Evolutionary conservation across 2,329 filamentous ascomycete species (phyloP).

Genomic region (Diaporthe velutina): DNA sequence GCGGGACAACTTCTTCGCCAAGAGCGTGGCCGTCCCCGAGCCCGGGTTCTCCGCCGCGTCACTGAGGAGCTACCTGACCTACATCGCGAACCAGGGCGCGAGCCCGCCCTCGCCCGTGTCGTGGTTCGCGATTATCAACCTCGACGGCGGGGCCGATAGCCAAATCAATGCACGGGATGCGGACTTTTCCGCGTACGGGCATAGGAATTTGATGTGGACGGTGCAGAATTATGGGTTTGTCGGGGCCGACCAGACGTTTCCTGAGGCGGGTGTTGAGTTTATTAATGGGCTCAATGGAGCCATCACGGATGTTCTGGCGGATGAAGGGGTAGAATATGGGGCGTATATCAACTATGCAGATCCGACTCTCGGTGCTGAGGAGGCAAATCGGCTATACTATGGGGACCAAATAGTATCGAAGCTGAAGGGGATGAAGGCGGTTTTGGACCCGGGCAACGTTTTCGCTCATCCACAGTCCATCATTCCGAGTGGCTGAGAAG

Average conservation of each 20-base stretch:
- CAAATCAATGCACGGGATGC: not conserved
- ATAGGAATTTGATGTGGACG: slow-evolving; percentile 17
- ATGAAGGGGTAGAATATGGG: not conserved
- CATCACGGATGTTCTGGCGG: not conserved
- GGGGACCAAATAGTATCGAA: not conserved
- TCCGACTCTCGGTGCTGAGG: not conserved
- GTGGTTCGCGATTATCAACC: slow-evolving; percentile 8
- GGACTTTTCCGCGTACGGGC: not conserved
- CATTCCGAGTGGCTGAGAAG: not conserved
- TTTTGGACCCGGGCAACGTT: not conserved
- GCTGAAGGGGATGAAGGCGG: not conserved
- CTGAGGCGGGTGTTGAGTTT: slow-evolving; percentile 43
- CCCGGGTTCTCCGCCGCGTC: not conserved
- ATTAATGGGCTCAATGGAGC: not conserved
- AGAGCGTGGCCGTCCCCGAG: slow-evolving; percentile 9
- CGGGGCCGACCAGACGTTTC: not conserved
- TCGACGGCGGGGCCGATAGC: slow-evolving; percentile 8
- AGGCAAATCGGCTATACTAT: slow-evolving; percentile 9
- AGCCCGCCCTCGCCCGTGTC: not conserved
- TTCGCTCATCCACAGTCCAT: slow-evolving; percentile 16
- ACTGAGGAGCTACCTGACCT: not conserved
- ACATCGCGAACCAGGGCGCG: slow-evolving; percentile 1
- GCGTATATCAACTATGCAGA: slow-evolving; percentile 17
- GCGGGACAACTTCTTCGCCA: slow-evolving; percentile 19
- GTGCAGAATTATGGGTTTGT: slow-evolving; percentile 12